phyloP scores from a whole-genome alignment of 148 eudicot genomes.

The Rhododendron mucronatum region DNA sequence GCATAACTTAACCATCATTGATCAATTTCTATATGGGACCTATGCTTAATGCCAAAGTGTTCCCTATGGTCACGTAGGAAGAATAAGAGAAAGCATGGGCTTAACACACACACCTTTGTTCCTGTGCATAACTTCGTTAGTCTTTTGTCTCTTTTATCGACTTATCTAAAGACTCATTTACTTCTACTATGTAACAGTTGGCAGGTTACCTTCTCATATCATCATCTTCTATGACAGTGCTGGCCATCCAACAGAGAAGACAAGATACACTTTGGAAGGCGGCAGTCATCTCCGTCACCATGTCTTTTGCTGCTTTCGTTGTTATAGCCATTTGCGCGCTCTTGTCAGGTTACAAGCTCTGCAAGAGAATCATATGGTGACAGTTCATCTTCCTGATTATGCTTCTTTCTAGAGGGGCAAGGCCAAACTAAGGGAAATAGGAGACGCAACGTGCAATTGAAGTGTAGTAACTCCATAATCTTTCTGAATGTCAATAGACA shows the following conservation, averaged over 20 bases:
- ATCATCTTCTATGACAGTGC: conserved; percentile 24
- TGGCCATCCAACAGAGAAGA: conserved; percentile 20
- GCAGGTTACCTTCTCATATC: conserved; percentile 35
- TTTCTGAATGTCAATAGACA: neutral
- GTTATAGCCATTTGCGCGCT: conserved; percentile 21
- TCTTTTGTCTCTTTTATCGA: neutral
- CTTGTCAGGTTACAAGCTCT: conserved; percentile 36
- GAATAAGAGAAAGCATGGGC: neutral
- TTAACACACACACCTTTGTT: neutral
- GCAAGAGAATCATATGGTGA: conserved; percentile 43
- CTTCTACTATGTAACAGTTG: conserved; percentile 18
- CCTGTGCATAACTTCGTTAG: neutral
- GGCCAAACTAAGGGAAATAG: neutral
- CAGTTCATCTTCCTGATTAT: neutral
- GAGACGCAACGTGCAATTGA: neutral
- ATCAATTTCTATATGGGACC: neutral
- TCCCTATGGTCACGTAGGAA: neutral
- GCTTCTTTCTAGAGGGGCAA: neutral
- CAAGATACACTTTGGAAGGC: conserved; percentile 19
- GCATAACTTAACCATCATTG: neutral
- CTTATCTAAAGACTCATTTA: neutral
- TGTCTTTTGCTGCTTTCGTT: conserved; percentile 30
- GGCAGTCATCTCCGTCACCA: conserved; percentile 21
- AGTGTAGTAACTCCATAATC: neutral
- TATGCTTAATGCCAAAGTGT: neutral